Percentiles rank a stretch among this genome's conserved stretches.
These are phyloP conservation scores for Pseudogymnoascus sp. DNA, from an alignment of 2,329 filamentous ascomycete species.

Conservation along the genomic window DNA sequence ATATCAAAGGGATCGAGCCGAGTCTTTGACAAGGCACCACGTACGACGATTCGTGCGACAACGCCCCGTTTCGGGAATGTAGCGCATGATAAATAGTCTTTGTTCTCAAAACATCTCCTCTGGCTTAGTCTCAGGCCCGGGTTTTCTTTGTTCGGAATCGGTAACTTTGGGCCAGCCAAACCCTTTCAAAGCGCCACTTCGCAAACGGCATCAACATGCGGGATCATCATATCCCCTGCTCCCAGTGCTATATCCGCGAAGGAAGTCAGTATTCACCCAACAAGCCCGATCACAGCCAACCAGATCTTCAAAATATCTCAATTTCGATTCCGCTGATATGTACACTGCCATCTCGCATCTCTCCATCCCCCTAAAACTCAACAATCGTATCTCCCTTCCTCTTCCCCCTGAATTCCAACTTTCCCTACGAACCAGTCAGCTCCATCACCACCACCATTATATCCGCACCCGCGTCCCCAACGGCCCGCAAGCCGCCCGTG, in stretches of 20 bases:
- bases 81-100: background rate
- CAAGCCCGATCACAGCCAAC: background rate
- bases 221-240: background rate
- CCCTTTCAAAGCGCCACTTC: background rate
- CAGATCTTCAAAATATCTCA: background rate
- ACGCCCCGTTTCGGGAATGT: background rate
- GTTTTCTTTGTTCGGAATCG: background rate
- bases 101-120: background rate
- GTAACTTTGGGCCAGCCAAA: background rate
- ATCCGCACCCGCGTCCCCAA: background rate
- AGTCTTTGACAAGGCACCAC: background rate
- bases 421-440: constrained; percentile 53
- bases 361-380: constrained; percentile 53
- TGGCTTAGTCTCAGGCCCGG: background rate
- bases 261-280: background rate
- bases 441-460: background rate
- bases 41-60: background rate
- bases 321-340: constrained; percentile 29
- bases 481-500: background rate
- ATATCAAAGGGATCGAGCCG: background rate
- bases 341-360: constrained; percentile 30
- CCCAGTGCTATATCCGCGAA: background rate
- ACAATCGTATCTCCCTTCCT: constrained; percentile 73
- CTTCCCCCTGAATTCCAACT: constrained; percentile 80
- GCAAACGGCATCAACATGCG: background rate